Percentiles rank a stretch among this genome's conserved stretches.
These are phyloP conservation scores for Fraxinus sp. DNA, from an alignment of 305 asterid species.

Conservation along the genomic window DNA sequence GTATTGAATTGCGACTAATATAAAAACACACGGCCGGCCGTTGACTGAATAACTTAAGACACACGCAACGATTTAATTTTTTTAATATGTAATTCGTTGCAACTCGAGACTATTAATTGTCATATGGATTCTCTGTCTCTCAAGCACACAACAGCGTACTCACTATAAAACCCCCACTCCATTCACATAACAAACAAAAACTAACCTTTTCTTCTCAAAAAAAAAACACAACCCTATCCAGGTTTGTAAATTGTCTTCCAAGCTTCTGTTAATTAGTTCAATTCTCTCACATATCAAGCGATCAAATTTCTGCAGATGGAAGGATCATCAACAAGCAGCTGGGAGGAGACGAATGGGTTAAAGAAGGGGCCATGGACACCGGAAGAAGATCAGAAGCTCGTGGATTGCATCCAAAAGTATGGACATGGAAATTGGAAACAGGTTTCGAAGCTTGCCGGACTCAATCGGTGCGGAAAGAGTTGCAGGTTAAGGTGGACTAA, in stretches of 20 bases:
- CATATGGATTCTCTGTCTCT: not conserved
- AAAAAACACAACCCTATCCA: not conserved
- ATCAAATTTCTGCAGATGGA: slow-evolving; percentile 14
- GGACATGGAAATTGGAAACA: slow-evolving; percentile 43
- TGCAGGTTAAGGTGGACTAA: slow-evolving; percentile 48
- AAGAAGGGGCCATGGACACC: slow-evolving; percentile 50
- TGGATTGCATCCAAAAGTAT: slow-evolving; percentile 33
- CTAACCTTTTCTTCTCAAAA: not conserved
- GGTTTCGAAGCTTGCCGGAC: slow-evolving; percentile 37
- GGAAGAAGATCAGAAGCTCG: slow-evolving; percentile 38
- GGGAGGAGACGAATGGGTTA: slow-evolving; percentile 13
- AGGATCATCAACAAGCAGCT: not conserved
- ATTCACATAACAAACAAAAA: not conserved
- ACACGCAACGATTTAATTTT: not conserved
- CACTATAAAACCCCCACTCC: not conserved
- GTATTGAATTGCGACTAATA: not conserved
- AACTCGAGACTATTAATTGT: not conserved
- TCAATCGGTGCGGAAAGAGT: slow-evolving; percentile 45
- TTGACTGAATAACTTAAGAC: not conserved
- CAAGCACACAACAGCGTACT: not conserved
- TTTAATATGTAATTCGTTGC: not conserved
- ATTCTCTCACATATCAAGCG: not conserved
- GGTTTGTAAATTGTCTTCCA: not conserved
- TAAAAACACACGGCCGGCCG: not conserved
- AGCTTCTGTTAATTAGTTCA: not conserved